A percentile compares a stretch with the other conserved stretches of the same genome.
Evolutionary conservation across 2,329 filamentous ascomycete species (phyloP).

Genomic region (Aspergillus puulaauensis): DNA sequence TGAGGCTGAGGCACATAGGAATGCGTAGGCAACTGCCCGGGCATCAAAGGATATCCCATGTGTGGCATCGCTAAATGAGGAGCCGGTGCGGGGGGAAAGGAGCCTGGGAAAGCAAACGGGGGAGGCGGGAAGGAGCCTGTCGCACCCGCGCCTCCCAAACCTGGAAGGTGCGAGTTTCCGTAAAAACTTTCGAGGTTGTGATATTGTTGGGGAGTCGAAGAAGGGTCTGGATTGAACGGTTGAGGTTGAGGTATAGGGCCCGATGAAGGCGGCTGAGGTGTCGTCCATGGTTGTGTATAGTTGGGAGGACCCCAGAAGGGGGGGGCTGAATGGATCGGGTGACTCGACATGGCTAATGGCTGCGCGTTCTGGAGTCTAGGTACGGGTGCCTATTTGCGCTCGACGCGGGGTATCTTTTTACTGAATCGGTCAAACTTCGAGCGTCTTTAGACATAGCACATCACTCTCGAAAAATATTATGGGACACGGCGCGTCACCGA

Average conservation of each 20-base stretch:
- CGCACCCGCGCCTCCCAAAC: conserved; percentile 24
- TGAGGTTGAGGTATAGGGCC: conserved; percentile 23
- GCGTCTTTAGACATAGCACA: conserved; percentile 19
- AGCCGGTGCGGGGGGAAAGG: conserved; percentile 34
- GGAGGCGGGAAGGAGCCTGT: conserved; percentile 27
- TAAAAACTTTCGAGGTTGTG: conserved; percentile 26
- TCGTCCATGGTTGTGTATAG: conserved; percentile 41
- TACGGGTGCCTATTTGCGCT: neutral
- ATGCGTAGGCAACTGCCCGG: conserved; percentile 13
- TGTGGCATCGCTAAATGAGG: conserved; percentile 31
- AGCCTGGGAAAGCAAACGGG: conserved; percentile 30
- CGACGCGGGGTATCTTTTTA: conserved; percentile 9
- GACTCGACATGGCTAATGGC: conserved; percentile 45
- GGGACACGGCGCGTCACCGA: conserved; percentile 3
- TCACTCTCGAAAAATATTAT: conserved; percentile 14
- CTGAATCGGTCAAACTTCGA: conserved; percentile 3
- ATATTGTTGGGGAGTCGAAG: conserved; percentile 23
- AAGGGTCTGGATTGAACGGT: conserved; percentile 24
- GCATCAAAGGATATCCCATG: conserved; percentile 23
- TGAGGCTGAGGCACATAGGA: conserved; percentile 8
- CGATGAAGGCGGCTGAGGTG: conserved; percentile 26
- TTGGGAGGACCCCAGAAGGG: conserved; percentile 40
- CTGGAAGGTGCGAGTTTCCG: conserved; percentile 31
- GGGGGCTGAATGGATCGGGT: conserved; percentile 40
- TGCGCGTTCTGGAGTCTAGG: neutral